Conservation (phyloP, 2,329 filamentous ascomycete genomes). For the Capronia epimyces region DNA sequence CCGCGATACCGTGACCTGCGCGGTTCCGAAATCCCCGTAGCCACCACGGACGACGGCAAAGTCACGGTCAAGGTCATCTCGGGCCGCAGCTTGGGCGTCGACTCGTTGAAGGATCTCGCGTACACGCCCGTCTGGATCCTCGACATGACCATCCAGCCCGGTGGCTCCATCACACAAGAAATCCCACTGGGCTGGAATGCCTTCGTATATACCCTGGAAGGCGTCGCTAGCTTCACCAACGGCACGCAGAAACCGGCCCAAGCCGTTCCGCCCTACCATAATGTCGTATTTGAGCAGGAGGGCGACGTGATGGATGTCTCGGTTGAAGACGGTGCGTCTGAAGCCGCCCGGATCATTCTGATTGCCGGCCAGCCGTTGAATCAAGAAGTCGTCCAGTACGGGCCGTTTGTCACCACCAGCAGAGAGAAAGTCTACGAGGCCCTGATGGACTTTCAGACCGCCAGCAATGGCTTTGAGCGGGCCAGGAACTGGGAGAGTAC, state of each 20-base stretch:
- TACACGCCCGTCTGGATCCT: slow-evolving; percentile 98
- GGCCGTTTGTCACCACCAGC: slow-evolving; percentile 72
- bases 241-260: slow-evolving; percentile 34
- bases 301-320: slow-evolving; percentile 71
- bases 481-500: slow-evolving; percentile 75
- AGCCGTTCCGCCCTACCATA: slow-evolving; percentile 68
- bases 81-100: slow-evolving; percentile 74
- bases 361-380: slow-evolving; percentile 75
- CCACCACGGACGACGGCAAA: slow-evolving; percentile 63
- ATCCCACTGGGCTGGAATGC: slow-evolving; percentile 80
- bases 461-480: slow-evolving; percentile 73
- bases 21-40: slow-evolving; percentile 70
- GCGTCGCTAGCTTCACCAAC: slow-evolving; percentile 55
- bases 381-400: slow-evolving; percentile 76
- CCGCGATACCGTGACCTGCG: slow-evolving; percentile 84
- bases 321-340: slow-evolving; percentile 60
- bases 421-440: slow-evolving; percentile 71
- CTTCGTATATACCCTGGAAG: slow-evolving; percentile 80
- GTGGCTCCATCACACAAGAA: slow-evolving; percentile 68
- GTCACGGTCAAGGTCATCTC: slow-evolving; percentile 87
- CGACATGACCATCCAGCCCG: slow-evolving; percentile 73
- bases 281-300: slow-evolving; percentile 76
- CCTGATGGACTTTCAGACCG: slow-evolving; percentile 66
- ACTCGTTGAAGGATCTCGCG: slow-evolving; percentile 81
- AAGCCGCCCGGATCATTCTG: slow-evolving; percentile 53